Conservation (phyloP, 345 rosid species). For the Populus nigra region DNA sequence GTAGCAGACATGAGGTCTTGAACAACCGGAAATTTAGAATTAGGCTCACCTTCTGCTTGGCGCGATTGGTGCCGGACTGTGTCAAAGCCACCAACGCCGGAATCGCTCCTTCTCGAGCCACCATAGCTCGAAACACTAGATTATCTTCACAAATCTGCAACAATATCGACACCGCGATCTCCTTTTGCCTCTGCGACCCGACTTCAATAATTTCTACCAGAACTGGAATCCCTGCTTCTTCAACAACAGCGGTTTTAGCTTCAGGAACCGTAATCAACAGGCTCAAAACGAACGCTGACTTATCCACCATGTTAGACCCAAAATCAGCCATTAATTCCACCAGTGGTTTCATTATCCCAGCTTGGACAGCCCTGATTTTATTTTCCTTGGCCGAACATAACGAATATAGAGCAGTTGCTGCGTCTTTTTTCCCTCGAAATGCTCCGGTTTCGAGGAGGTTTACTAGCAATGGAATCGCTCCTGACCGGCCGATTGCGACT, state of each 20-base stretch:
- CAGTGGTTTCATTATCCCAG: slow-evolving; percentile 76
- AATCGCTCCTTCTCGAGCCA: slow-evolving; percentile 90
- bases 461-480: slow-evolving; percentile 75
- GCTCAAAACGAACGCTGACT: slow-evolving; percentile 74
- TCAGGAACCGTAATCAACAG: slow-evolving; percentile 55
- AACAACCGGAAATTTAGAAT: not conserved
- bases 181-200: slow-evolving; percentile 86
- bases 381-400: slow-evolving; percentile 78
- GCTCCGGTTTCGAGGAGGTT: slow-evolving; percentile 65
- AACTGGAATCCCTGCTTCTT: slow-evolving; percentile 89
- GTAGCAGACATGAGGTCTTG: not conserved
- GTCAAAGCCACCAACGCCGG: slow-evolving; percentile 85
- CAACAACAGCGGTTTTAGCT: slow-evolving; percentile 67
- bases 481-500: slow-evolving; percentile 80
- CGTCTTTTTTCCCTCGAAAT: slow-evolving; percentile 83
- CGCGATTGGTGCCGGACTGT: slow-evolving; percentile 82
- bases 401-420: slow-evolving; percentile 84
- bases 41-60: slow-evolving; percentile 65
- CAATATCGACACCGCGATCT: slow-evolving; percentile 67
- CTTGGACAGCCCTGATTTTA: slow-evolving; percentile 72
- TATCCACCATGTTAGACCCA: slow-evolving; percentile 93
- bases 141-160: slow-evolving; percentile 72
- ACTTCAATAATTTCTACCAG: slow-evolving; percentile 83
- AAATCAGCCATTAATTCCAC: slow-evolving; percentile 96
- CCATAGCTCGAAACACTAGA: slow-evolving; percentile 59